Base-by-base conservation (phyloP, 306 rosid genomes). In the Quercus berberidifolia region DNA sequence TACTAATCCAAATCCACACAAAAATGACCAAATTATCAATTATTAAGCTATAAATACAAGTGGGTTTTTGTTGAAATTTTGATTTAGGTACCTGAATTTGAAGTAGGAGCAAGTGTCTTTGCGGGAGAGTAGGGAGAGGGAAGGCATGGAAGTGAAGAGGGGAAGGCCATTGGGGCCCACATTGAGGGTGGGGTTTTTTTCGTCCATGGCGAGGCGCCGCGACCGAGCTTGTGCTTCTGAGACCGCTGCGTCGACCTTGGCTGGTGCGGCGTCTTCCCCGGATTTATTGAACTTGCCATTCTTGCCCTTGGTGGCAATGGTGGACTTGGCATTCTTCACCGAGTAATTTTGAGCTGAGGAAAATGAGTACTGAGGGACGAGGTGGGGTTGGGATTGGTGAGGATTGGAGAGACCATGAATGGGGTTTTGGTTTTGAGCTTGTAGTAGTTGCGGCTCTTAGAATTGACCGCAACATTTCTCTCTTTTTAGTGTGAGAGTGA, bases 111-210 rank as follows among this genome's bases (percentile, higher is more conserved):
- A 83, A 56, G 74, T 10, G 69, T 93, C 93, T 35, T 81, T 82
- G 77, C 77, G 76, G 25, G 89, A 74, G 82, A 95, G 97, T 19
- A 79, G 78, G 18, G 94, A 83, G 63, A 95, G 80, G 10, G 91
- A 89, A 26, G 92, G 26, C 5, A 88, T 76, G 18, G 96, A 79
- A 55, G 97, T 77, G 81, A 95, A 93, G 55, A 95, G 91, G 11
- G 93, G 88, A 1, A 91, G 90, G 43, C 92, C 96, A 7, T 88
- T 63, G 80, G 94, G 94, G 5, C 96, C 91, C 49, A 90, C 88
- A 7, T 95, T 86, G 26, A 93, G 92, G 26, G 98, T 83, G 13
- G 90, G 89, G 74, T 93, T 73, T 4, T 81, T 85, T 19, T 93
- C 98, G 4, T 95, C 97, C 25, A 84, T 88, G 54, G 84, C 89